phyloP scores from a whole-genome alignment of 306 rosid species.

The Notholithocarpus densiflorus region DNA sequence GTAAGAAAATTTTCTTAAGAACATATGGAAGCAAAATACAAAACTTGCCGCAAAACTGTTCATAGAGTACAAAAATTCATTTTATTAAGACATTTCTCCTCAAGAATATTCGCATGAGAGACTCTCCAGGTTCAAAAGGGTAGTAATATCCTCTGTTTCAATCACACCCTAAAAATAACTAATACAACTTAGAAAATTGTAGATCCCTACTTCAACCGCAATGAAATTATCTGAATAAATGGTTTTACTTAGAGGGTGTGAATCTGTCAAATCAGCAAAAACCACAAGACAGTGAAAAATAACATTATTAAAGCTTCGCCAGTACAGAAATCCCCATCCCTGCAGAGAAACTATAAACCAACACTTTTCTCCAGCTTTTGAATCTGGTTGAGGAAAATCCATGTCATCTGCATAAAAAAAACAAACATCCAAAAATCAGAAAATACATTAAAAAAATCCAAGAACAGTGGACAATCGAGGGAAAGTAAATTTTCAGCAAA shows the following conservation, averaged over 20 bases:
- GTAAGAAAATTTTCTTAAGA: not conserved
- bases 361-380: constrained; percentile 57
- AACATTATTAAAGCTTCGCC: constrained; percentile 43
- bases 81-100: constrained; percentile 20
- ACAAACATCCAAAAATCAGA: not conserved
- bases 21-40: constrained; percentile 10
- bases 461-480: not conserved
- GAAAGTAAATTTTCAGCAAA: not conserved
- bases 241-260: constrained; percentile 19
- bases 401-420: constrained; percentile 70
- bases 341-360: constrained; percentile 52
- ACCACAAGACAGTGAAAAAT: constrained; percentile 42
- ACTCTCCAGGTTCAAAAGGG: constrained; percentile 24
- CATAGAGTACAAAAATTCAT: not conserved
- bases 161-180: constrained; percentile 31
- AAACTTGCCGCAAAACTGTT: constrained; percentile 15
- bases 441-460: not conserved
- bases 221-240: constrained; percentile 27
- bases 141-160: constrained; percentile 26
- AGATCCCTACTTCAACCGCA: constrained; percentile 30
- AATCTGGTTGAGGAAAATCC: constrained; percentile 96
- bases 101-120: constrained; percentile 12
- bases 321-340: constrained; percentile 24
- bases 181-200: constrained; percentile 27
- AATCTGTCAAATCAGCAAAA: constrained; percentile 24